Conservation (phyloP, 257 asterid species). For the Primulina eburnea region DNA sequence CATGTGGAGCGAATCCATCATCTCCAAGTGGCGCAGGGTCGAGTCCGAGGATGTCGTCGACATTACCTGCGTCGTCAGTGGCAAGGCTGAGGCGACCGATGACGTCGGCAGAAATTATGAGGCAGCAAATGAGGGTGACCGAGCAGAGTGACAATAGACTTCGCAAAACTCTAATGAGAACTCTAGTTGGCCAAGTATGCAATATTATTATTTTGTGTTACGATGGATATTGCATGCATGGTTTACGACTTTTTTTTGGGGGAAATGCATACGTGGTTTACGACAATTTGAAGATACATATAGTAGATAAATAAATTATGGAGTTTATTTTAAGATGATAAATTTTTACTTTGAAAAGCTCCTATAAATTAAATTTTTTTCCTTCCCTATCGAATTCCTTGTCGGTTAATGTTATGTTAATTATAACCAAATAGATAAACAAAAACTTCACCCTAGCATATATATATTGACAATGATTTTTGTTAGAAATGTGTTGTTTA, state of each 20-base stretch:
- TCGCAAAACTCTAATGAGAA: conserved; percentile 88
- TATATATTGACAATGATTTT: no score
- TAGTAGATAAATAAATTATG: no score
- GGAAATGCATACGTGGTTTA: background rate
- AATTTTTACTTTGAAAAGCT: no score
- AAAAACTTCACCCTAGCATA: no score
- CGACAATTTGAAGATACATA: no score
- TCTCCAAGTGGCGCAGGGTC: conserved; percentile 46
- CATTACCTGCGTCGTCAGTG: conserved; percentile 25
- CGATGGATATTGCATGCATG: conserved; percentile 21
- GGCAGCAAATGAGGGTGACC: conserved; percentile 93
- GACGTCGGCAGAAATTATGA: conserved; percentile 98
- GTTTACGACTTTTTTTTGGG: no score
- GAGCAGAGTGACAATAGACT: conserved; percentile 88
- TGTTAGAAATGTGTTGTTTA: no score
- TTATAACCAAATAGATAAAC: no score
- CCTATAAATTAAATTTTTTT: no score
- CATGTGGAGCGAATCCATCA: conserved; percentile 48
- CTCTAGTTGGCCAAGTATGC: conserved; percentile 96
- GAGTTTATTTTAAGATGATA: no score
- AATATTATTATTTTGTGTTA: background rate
- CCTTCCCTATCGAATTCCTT: no score
- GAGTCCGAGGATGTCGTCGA: conserved; percentile 46
- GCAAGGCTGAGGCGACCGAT: conserved; percentile 62
- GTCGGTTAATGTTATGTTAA: no score